Base-by-base conservation (phyloP, 164 flowering plant species). In the Piper betle region DNA sequence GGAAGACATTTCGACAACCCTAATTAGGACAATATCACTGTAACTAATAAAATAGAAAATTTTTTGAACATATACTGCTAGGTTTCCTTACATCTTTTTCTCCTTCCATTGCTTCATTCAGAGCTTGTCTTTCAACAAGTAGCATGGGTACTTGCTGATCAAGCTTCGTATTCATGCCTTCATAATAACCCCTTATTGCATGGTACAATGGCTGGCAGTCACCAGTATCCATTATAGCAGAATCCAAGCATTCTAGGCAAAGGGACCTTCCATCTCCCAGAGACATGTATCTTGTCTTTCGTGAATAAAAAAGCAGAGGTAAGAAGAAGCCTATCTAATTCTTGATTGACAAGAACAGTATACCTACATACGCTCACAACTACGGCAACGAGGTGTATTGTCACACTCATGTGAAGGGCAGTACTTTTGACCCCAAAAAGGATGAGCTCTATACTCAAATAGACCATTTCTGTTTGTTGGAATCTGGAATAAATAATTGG, bases 311-410 rank as follows among this genome's bases (percentile, higher is more conserved):
- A 10, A 39, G 18, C 18, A 55, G 33, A 6, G 3, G 33, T 8
- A 55, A 33, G 16, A n/a, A 58, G 39, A 57, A 7, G 39, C 11
- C 3, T 25, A 1, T 20, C 33, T 40, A 10, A 48, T 13, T 37
- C 37, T 9, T n/a, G n/a, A n/a, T n/a, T n/a, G 39, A 15, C 55
- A 33, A 12, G 18, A 11, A 65, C 4, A 5, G 52, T 58, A 39
- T 43, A 92, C 98, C 98, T 92, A 97, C 69, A 92, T 62, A 55
- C 97, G 87, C 69, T 92, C 98, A 73, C 98, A 93, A 63, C 98
- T 93, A 64, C 97, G 84, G 72, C 97, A 93, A 40, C 97, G 84
- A 59, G 88, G 80, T 7, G 97, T 90, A 57, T 62, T 72, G 62
- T 93, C 98, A 64, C 80, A 78, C 69, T 93, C 98, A 57, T 93